Evolutionary conservation across 768 basidiomycete species (phyloP), one percentile per base, ranked within the genome.

Genomic region (Boletus sp.): DNA sequence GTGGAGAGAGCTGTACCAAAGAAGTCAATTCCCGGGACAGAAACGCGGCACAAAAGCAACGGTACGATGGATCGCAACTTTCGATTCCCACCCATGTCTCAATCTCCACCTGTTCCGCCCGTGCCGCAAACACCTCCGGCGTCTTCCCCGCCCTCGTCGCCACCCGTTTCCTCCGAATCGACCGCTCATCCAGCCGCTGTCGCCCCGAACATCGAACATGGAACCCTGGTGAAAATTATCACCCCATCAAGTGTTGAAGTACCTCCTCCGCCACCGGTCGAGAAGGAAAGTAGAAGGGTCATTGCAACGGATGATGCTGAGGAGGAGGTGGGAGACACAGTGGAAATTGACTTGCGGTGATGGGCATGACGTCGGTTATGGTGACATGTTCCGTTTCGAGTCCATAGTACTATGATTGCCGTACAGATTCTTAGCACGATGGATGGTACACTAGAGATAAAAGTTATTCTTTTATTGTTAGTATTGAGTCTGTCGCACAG

Each of bases 11-110:
- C 68, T 1, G 69, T 70, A 10, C 67, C 67, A 14, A 61, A 39
- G 41, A 65, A 61, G 33, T 14, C 61, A 4, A 24, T 52, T 6
- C 17, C 58, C 0, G 59, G 55, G 7, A 30, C 54, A 35, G 65
- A 67, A 28, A 62, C 59, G 32, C 64, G 60, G 49, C 74, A 80
- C 56, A 80, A 78, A 65, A 80, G 81, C 54, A 82, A 78, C 52
- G 90, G 91, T 28, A 87, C 86, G 44, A 93, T 93, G 89, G 88
- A 90, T 67, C 80, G 74, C 46, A 80, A 83, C 42, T 91, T 91
- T 73, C 86, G 80, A 66, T 91, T 90, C 76, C 89, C 89, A 20
- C 64, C 67, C 0, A 10, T 54, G 30, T 53, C 61, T n/a, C 54
- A 51, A 45, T 54, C 71, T 0, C 60, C 61, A 10, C 54, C 63